Evolutionary conservation across 2,329 filamentous ascomycete genomes (phyloP).

Genomic region (Plenodomus lindquistii): DNA sequence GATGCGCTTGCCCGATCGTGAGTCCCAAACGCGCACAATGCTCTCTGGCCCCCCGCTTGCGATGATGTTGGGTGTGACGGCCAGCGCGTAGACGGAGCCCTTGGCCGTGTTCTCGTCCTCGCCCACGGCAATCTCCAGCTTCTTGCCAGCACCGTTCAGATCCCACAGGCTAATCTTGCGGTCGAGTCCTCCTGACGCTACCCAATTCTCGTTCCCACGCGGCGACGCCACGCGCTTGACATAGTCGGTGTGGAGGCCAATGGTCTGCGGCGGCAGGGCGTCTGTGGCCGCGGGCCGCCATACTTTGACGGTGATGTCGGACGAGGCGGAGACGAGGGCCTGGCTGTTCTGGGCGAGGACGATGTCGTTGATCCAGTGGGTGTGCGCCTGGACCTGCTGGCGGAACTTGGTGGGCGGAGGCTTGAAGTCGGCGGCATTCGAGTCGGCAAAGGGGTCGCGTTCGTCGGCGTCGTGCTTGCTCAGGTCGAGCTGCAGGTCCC

Average conservation of each 20-base stretch:
- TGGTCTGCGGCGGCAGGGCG: conserved; percentile 70
- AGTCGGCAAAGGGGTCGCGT: conserved; percentile 48
- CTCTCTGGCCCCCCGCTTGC: conserved; percentile 94
- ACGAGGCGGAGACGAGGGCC: conserved; percentile 84
- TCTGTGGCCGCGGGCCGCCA: conserved; percentile 77
- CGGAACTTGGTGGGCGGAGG: conserved; percentile 59
- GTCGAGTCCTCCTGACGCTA: conserved; percentile 91
- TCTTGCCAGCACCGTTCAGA: conserved; percentile 82
- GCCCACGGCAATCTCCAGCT: conserved; percentile 80
- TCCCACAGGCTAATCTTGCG: conserved; percentile 94
- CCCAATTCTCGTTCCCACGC: conserved; percentile 72
- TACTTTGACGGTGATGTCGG: conserved; percentile 90
- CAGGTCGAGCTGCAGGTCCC: conserved; percentile 81
- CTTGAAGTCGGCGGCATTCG: conserved; percentile 36
- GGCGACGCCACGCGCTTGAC: conserved; percentile 92
- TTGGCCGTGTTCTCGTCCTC: conserved; percentile 85
- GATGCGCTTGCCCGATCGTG: conserved; percentile 82
- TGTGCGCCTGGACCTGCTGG: conserved; percentile 77
- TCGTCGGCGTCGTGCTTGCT: conserved; percentile 34
- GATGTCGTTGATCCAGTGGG: conserved; percentile 96
- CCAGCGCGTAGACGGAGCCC: conserved; percentile 91
- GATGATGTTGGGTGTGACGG: conserved; percentile 76
- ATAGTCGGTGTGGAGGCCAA: conserved; percentile 94
- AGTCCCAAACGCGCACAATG: conserved; percentile 89
- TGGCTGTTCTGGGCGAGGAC: conserved; percentile 76